phyloP scores from a whole-genome alignment of 805 yeast genomes.

The Zygoascus flipseniorum region DNA sequence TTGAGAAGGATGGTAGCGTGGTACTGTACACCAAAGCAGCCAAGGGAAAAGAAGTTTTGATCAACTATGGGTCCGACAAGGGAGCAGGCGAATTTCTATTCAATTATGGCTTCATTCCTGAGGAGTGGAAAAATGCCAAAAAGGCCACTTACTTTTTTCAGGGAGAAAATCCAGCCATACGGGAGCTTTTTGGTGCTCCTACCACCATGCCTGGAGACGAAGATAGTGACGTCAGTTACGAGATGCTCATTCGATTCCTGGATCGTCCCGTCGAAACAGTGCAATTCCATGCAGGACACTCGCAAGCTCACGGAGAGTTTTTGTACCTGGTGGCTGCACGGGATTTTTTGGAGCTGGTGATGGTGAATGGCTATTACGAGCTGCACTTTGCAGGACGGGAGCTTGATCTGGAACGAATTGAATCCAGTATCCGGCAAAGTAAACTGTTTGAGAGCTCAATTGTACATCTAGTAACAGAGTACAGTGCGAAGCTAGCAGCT shows the following conservation, averaged over 20 bases:
- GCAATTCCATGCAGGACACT: neutral
- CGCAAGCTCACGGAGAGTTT: conserved; percentile 20
- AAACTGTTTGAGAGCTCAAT: conserved; percentile 1
- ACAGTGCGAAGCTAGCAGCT: neutral
- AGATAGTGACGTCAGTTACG: conserved; percentile 16
- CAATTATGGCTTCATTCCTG: conserved; percentile 33
- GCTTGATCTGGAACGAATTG: conserved; percentile 15
- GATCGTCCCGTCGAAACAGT: conserved; percentile 13
- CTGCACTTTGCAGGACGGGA: conserved; percentile 16
- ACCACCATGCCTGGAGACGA: conserved; percentile 6
- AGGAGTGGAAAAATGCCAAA: conserved; percentile 9
- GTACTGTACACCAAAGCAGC: conserved; percentile 7
- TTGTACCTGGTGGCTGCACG: conserved; percentile 18
- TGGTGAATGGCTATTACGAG: conserved; percentile 12
- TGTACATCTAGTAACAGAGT: conserved; percentile 1
- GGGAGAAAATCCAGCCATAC: conserved; percentile 13
- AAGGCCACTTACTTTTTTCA: conserved; percentile 14
- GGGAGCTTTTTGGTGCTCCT: conserved; percentile 15
- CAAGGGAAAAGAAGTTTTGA: conserved; percentile 23
- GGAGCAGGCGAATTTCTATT: conserved; percentile 31
- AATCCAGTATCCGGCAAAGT: conserved; percentile 2
- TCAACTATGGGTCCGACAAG: conserved; percentile 31
- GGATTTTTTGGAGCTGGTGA: conserved; percentile 15
- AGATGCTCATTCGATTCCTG: conserved; percentile 18
- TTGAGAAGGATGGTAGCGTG: conserved; percentile 11